Evolutionary conservation across 371 early-diverging fungal species (phyloP).

Genomic region (Apophysomyces sp.): DNA sequence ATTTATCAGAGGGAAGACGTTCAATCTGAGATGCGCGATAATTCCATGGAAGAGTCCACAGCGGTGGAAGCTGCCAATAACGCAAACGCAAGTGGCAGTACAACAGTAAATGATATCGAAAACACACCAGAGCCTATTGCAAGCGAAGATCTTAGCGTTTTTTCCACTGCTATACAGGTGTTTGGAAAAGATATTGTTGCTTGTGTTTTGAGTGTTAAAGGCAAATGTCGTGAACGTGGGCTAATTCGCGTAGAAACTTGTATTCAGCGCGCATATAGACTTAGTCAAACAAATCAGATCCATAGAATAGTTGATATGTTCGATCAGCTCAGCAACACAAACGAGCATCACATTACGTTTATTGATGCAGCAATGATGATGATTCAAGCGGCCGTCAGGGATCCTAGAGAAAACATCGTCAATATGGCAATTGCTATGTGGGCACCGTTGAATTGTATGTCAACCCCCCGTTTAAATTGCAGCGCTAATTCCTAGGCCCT

Average conservation of each 20-base stretch:
- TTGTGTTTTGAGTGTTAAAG: constrained; percentile 48
- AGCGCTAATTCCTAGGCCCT: neutral
- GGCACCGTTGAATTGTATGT: constrained; percentile 55
- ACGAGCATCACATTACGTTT: constrained; percentile 16
- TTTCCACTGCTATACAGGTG: constrained; percentile 39
- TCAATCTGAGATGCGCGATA: no score
- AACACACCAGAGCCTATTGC: constrained; percentile 46
- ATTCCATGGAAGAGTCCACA: neutral
- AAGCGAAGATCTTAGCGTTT: constrained; percentile 45
- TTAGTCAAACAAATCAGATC: neutral
- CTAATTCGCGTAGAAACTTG: constrained; percentile 30
- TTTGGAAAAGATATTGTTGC: constrained; percentile 45
- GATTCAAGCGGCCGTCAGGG: constrained; percentile 59
- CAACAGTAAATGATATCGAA: constrained; percentile 12
- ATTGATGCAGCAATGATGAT: constrained; percentile 60
- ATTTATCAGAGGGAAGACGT: neutral
- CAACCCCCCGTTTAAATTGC: neutral
- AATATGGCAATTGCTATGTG: constrained; percentile 51
- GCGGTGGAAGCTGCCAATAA: neutral
- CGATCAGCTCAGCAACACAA: neutral
- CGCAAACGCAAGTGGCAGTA: neutral
- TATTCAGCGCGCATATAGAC: constrained; percentile 19
- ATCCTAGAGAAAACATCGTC: constrained; percentile 62
- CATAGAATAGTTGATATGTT: neutral
- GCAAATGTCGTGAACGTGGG: constrained; percentile 45